Evolutionary conservation across 352 stramenopile genomes (phyloP), one percentile per base, ranked within the genome.

Genomic region (Globisporangium takayamanum): DNA sequence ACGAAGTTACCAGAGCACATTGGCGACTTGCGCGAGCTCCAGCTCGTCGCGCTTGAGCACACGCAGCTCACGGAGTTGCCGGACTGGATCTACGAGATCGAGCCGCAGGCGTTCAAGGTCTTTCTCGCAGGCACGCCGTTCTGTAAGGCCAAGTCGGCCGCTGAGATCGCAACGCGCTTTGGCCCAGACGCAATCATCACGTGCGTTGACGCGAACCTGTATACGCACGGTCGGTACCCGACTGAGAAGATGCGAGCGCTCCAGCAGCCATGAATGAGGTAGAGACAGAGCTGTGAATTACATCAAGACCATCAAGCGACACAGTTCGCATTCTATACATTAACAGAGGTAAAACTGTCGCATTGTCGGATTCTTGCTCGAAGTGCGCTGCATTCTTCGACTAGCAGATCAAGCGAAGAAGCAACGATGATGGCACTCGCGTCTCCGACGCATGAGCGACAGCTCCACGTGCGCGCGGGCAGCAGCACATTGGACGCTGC

Each of bases 401-500:
- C 6, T 22, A 25, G 10, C 42, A 48, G 42, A 48, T 11, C 14
- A 48, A 2, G 16, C 18, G 1, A n/a, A 48, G 6, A 11, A 22
- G 42, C 14, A 10, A 22, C 42, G 15, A 50, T 50, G 45, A 50
- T 50, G 45, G 10, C 45, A 20, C 45, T 50, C n/a, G 45, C 45
- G 45, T 50, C 45, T 30, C 45, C 45, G 10, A 15, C 45, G 45
- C 45, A 10, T 20, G 39, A 45, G 39, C 12, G 39, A 1, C 12
- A 18, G 14, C 39, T 45, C 39, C 39, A 45, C 16, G 51, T 33
- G 36, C 20, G 39, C 52, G 52, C 39, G 47, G 25, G 37, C 39
- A 50, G 45, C 54, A 53, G 30, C n/a, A 18, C 28, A 33, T 5
- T n/a, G 1, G n/a, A 36, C 45, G 44, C 54, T 53, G 44, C 71